These are phyloP conservation scores for Poa pratensis DNA, from an alignment of 176 grass and related monocot species.

Conservation along the genomic window DNA sequence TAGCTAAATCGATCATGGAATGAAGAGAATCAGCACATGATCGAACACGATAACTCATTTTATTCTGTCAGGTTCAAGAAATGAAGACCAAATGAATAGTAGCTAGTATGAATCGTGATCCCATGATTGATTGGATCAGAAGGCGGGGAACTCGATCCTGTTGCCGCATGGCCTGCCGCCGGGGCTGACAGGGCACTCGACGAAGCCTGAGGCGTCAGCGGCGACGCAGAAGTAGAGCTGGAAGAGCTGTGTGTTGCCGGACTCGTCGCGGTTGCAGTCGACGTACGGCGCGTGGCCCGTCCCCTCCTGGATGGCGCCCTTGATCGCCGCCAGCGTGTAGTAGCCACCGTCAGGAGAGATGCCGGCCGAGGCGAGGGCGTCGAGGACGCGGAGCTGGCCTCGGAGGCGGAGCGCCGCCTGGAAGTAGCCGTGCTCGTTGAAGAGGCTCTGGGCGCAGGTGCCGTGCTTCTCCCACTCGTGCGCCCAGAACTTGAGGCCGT, in stretches of 20 bases:
- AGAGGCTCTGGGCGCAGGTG: slow-evolving; percentile 62
- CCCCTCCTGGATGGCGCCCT: slow-evolving; percentile 49
- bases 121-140: slow-evolving; percentile 18
- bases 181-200: slow-evolving; percentile 75
- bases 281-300: slow-evolving; percentile 60
- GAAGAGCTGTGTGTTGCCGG: slow-evolving; percentile 79
- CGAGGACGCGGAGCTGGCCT: slow-evolving; percentile 52
- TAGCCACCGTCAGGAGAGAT: slow-evolving; percentile 60
- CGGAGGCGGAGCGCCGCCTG: slow-evolving; percentile 63
- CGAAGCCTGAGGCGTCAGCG: slow-evolving; percentile 45
- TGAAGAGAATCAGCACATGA: neutral
- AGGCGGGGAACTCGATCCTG: slow-evolving; percentile 71
- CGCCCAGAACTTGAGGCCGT: slow-evolving; percentile 73
- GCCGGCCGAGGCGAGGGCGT: slow-evolving; percentile 46
- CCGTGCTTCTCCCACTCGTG: slow-evolving; percentile 99
- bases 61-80: slow-evolving; percentile 6
- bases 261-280: slow-evolving; percentile 82
- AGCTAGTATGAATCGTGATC: too few relatives aligned
- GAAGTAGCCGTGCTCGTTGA: slow-evolving; percentile 87
- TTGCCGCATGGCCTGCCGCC: slow-evolving; percentile 45
- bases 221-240: slow-evolving; percentile 91
- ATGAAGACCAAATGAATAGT: too few relatives aligned
- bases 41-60: neutral
- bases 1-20: neutral
- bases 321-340: slow-evolving; percentile 58